Evolutionary conservation across 1,284 basidiomycete species (phyloP), one percentile per base, ranked within the genome.

Genomic region (Earliella scabrosa): DNA sequence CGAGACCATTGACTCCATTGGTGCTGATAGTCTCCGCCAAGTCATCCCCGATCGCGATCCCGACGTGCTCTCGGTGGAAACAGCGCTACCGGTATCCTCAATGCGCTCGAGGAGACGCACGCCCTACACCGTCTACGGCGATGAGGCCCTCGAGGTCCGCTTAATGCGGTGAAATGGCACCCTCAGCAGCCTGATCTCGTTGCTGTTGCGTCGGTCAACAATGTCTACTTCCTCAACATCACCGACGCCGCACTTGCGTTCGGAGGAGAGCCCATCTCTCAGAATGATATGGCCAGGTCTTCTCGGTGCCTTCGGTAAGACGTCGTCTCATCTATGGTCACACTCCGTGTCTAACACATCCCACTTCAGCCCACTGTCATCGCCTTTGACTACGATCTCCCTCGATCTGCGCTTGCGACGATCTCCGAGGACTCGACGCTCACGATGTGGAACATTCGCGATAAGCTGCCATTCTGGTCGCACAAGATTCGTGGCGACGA

Each of bases 121-220:
- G 0, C 93, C 95, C 6, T 97, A 91, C 82, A 96, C 94, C 13
- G 90, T 99, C 68, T 98, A 99, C 72, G 96, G 95, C 21, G 97
- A 99, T 73, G 97, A 99, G 75, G 95, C 95, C 8, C 85, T 98
- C 61, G 97, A 99, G 69, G 94, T 94, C 45, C n/a, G n/a, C n/a
- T n/a, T n/a, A n/a, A 86, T 59, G 83, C 87, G 9, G 90, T 93
- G 59, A 92, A 91, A 66, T 93, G 91, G 91, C 87, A 93, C 65
- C 86, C 90, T 16, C 86, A 84, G 68, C 83, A 90, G 54, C 78
- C 81, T 2, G 87, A 91, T 65, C 83, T 83, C n/a, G 76, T 93
- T 40, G 90, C 89, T 4, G 85, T 93, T 27, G 88, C 89, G 29
- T 90, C 89, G 0, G 85, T 87, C 58, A 82, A 79, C 50, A 85